phyloP scores from a whole-genome alignment of 1,139 yeast species.

The Suhomyces ambrosiae region DNA sequence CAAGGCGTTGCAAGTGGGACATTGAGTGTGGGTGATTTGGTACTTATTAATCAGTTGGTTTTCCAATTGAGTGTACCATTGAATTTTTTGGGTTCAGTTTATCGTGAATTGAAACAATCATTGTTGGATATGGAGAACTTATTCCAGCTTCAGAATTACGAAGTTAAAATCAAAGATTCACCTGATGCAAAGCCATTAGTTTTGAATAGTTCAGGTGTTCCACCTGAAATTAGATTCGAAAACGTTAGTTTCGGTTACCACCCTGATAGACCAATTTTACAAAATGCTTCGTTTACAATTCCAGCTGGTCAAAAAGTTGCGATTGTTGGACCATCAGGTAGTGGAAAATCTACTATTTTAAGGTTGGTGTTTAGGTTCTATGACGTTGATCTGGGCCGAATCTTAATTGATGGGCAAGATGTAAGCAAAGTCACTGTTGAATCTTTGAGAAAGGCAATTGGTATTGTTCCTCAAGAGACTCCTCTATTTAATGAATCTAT shows the following conservation, averaged over 20 bases:
- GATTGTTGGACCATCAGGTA: constrained; percentile 92
- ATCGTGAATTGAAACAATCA: constrained; percentile 91
- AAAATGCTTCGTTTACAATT: constrained; percentile 78
- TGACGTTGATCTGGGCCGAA: constrained; percentile 77
- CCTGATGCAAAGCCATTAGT: constrained; percentile 63
- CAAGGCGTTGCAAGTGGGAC: constrained; percentile 82
- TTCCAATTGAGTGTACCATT: constrained; percentile 94
- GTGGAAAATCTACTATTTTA: constrained; percentile 91
- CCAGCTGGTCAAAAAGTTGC: constrained; percentile 94
- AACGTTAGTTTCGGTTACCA: constrained; percentile 93
- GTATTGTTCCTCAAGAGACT: constrained; percentile 97
- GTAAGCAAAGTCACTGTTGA: constrained; percentile 74
- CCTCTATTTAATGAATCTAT: constrained; percentile 93
- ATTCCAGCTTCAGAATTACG: constrained; percentile 77
- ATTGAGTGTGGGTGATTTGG: constrained; percentile 92
- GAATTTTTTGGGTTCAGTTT: constrained; percentile 92
- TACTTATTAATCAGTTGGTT: constrained; percentile 92
- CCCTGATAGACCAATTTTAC: constrained; percentile 81
- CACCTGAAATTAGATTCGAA: constrained; percentile 83
- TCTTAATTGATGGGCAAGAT: constrained; percentile 88
- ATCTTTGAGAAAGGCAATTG: constrained; percentile 71
- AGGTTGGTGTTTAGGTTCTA: constrained; percentile 82
- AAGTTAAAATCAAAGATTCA: constrained; percentile 63
- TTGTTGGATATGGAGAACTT: constrained; percentile 90
- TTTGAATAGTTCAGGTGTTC: constrained; percentile 36